Conservation (phyloP, 2,329 filamentous ascomycete genomes). For the Sclerotinia trifoliorum region DNA sequence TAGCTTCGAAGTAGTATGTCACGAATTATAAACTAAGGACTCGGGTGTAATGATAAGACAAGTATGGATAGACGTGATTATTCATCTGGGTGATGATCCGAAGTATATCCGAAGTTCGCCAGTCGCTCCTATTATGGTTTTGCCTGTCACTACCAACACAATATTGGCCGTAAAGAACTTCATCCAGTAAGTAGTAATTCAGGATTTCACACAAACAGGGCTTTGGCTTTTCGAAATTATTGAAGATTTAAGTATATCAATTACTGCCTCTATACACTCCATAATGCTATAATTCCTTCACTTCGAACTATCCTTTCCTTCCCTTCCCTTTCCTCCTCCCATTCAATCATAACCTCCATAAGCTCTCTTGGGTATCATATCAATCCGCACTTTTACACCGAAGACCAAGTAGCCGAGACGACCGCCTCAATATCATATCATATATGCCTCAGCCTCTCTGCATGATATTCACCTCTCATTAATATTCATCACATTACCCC, state of each 20-base stretch:
- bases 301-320: not conserved
- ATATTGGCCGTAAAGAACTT: not conserved
- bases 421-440: not conserved
- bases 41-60: not conserved
- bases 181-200: not conserved
- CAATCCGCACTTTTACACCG: not conserved
- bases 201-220: not conserved
- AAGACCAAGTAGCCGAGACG: not conserved
- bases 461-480: not conserved
- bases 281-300: not conserved
- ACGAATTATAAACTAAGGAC: not conserved
- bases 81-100: not conserved
- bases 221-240: not conserved
- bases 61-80: conserved; percentile 4
- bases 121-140: not conserved
- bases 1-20: not conserved
- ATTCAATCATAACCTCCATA: not conserved
- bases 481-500: not conserved
- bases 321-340: not conserved
- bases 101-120: not conserved
- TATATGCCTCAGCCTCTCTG: not conserved
- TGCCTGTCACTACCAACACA: no score
- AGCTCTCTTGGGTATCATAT: conserved; percentile 13
- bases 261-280: not conserved
- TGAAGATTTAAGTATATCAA: not conserved